These are phyloP conservation scores for Colletotrichum tropicicola DNA, from an alignment of 2,329 filamentous ascomycete genomes.

Conservation along the genomic window DNA sequence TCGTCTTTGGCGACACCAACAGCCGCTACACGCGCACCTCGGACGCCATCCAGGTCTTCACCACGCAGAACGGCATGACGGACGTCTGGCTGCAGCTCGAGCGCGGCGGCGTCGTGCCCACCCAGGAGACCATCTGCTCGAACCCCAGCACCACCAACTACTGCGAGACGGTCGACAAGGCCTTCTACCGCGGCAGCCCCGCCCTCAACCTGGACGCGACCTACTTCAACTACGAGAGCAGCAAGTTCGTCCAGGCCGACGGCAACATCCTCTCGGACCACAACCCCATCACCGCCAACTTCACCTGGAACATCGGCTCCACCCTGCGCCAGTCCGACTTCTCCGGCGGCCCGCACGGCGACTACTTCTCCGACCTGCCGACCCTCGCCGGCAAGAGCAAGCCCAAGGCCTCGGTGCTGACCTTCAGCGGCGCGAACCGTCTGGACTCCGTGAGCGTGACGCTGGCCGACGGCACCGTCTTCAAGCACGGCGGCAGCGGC, in stretches of 20 bases:
- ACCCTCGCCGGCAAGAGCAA: slow-evolving; percentile 42
- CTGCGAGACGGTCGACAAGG: slow-evolving; percentile 75
- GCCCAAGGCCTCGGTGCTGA: slow-evolving; percentile 47
- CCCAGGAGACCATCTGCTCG: slow-evolving; percentile 57
- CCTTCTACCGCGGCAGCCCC: slow-evolving; percentile 66
- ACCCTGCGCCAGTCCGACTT: slow-evolving; percentile 53
- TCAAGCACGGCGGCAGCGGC: slow-evolving; percentile 63
- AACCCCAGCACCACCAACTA: slow-evolving; percentile 62
- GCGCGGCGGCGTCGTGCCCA: slow-evolving; percentile 55
- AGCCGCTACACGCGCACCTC: slow-evolving; percentile 66
- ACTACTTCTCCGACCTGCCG: slow-evolving; percentile 65
- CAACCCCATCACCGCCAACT: slow-evolving; percentile 68
- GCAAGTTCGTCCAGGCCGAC: slow-evolving; percentile 64
- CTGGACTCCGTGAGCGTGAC: slow-evolving; percentile 60
- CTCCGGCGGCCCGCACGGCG: slow-evolving; percentile 58
- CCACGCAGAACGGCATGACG: slow-evolving; percentile 58
- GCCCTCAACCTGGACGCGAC: slow-evolving; percentile 56
- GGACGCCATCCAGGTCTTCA: slow-evolving; percentile 62
- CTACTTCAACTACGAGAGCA: slow-evolving; percentile 63
- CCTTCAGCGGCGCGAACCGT: slow-evolving; percentile 56
- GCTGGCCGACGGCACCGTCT: slow-evolving; percentile 55
- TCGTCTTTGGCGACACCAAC: slow-evolving; percentile 74
- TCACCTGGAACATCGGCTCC: slow-evolving; percentile 52
- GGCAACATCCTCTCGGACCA: slow-evolving; percentile 70
- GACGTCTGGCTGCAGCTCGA: slow-evolving; percentile 70